Base-by-base conservation (phyloP, 1,139 yeast genomes). In the Tardiomyces blankii region DNA sequence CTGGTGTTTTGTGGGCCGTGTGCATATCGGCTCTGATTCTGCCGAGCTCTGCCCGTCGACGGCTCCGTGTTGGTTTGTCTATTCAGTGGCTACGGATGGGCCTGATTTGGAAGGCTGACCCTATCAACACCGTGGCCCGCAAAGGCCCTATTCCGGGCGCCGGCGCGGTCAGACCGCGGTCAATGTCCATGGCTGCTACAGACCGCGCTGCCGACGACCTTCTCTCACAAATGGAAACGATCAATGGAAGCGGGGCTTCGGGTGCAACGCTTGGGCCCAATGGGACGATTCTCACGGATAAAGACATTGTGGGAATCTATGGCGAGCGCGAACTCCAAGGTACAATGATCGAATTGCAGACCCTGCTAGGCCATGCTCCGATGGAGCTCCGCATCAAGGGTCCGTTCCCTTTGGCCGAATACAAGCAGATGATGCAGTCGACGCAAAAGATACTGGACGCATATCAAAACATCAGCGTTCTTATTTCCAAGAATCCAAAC, bases 81-180 rank as follows among this genome's bases (percentile, higher is more conserved):
- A 66, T 80, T 1, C 67, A 84, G 27, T 86, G 95, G 95, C 65
- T 86, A 41, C 67, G 88, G 45, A 71, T 86, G 71, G 95, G 95
- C 0, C 72, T 85, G 27, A 73, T 80, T n/a, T 85, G 95, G 95
- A 81, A 80, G 54, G 69, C 80, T 23, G 84, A 79, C 49, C 78
- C 80, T 0, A 55, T 76, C 42, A 58, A 54, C 19, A 54, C 55
- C 1, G 49, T 53, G 18, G 62, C 62, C n/a, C 50, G 57, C 5
- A 49, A 52, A 27, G 49, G 49, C 30, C 45, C 45, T 4, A 44
- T 44, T 13, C 44, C 35, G 9, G 35, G 35, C 16, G n/a, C 35
- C 9, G 16, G 16, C 16, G 11, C 35, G 5, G 35, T 30, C 35
- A 12, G 35, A 12, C 35, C 35, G 35, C 16, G 9, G 5, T 14